Conservation (phyloP, 495 filamentous ascomycete genomes). For the Annulohypoxylon moriforme region DNA sequence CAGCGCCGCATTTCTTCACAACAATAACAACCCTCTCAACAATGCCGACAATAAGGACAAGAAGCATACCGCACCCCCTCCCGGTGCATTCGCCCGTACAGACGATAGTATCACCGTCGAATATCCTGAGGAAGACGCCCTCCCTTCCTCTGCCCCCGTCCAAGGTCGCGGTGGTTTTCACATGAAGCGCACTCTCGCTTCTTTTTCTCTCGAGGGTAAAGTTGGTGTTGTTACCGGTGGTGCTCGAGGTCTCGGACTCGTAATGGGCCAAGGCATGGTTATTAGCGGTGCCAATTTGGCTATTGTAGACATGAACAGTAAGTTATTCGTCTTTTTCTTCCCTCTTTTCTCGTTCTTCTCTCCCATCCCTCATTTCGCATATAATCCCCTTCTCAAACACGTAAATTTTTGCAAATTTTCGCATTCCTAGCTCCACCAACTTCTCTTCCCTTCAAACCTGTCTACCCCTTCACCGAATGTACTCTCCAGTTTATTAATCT, state of each 20-base stretch:
- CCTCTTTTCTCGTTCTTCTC: background rate
- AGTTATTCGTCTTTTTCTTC: slow-evolving; percentile 49
- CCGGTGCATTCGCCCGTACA: slow-evolving; percentile 76
- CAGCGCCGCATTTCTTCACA: slow-evolving; percentile 41
- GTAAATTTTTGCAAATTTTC: background rate
- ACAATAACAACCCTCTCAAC: slow-evolving; percentile 44
- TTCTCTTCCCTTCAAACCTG: background rate
- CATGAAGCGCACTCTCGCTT: slow-evolving; percentile 57
- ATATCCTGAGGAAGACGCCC: slow-evolving; percentile 76
- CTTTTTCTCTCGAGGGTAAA: slow-evolving; percentile 82
- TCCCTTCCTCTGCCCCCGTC: slow-evolving; percentile 73
- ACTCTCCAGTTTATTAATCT: slow-evolving; percentile 7
- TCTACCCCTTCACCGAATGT: slow-evolving; percentile 2
- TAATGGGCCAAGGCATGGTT: slow-evolving; percentile 91
- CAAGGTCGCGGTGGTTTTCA: slow-evolving; percentile 74
- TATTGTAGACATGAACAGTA: slow-evolving; percentile 93
- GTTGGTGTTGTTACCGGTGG: slow-evolving; percentile 87
- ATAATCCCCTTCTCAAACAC: background rate
- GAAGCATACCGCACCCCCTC: slow-evolving; percentile 31
- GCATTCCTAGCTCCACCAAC: background rate
- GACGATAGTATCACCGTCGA: slow-evolving; percentile 79
- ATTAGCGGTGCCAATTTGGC: slow-evolving; percentile 88
- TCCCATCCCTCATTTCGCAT: background rate
- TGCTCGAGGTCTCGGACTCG: slow-evolving; percentile 84
- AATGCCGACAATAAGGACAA: slow-evolving; percentile 46